These are phyloP conservation scores for Ophiosphaerella herpotricha DNA, from an alignment of 2,329 filamentous ascomycete species.

Conservation along the genomic window DNA sequence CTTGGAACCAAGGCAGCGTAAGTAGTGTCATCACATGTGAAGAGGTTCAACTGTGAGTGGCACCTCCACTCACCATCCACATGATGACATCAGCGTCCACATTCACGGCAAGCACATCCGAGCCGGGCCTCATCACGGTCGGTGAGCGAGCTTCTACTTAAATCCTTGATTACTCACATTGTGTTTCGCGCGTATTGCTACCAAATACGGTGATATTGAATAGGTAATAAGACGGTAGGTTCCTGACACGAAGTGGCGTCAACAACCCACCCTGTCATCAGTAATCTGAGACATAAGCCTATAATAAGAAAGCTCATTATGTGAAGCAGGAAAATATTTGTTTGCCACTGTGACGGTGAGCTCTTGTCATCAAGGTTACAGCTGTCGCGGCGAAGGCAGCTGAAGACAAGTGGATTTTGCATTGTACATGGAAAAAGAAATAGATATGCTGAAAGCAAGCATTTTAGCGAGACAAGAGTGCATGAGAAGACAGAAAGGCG, in stretches of 20 bases:
- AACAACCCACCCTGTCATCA: constrained; percentile 5
- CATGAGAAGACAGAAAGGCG: neutral
- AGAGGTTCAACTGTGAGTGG: neutral
- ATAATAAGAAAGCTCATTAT: neutral
- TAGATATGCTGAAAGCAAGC: neutral
- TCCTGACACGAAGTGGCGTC: neutral
- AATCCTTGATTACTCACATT: neutral
- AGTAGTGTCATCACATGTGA: neutral
- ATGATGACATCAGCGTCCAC: neutral
- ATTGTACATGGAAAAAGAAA: constrained; percentile 2
- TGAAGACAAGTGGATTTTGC: neutral
- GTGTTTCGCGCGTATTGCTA: neutral
- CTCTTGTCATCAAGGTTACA: neutral
- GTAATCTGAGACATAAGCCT: constrained; percentile 15
- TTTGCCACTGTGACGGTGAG: neutral
- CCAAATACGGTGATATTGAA: constrained; percentile 3
- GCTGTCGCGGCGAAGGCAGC: neutral
- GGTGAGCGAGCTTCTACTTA: neutral
- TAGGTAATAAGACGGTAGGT: neutral
- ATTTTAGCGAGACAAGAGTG: neutral
- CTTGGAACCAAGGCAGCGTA: no score
- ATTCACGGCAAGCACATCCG: neutral
- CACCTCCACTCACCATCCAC: neutral
- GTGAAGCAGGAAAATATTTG: neutral
- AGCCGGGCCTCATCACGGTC: neutral